Conservation (phyloP, 1,284 basidiomycete genomes). For the Ustilago curta region DNA sequence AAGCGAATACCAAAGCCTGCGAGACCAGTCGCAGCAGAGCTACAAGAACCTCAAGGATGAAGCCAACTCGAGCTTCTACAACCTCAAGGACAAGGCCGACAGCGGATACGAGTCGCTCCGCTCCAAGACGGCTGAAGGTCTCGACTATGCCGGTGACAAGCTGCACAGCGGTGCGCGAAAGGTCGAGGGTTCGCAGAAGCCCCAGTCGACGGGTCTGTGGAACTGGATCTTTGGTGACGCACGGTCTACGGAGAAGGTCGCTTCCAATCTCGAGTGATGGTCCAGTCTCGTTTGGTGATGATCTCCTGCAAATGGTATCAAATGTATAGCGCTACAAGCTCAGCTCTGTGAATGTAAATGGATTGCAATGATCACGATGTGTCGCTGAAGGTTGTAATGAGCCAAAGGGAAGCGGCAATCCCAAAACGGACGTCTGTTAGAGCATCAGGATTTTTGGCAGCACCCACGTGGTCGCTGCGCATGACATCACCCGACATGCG, state of each 20-base stretch:
- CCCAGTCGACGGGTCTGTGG: conserved; percentile 47
- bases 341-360: neutral
- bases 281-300: too few species aligned
- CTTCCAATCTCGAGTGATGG: conserved; percentile 41
- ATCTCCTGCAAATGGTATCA: neutral
- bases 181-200: conserved; percentile 38
- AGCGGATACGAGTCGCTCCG: conserved; percentile 36
- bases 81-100: conserved; percentile 40
- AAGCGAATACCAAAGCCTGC: conserved; percentile 28
- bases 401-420: too few species aligned
- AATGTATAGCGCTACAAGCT: neutral
- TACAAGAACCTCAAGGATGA: conserved; percentile 49
- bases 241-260: conserved; percentile 43
- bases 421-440: neutral
- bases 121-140: conserved; percentile 37
- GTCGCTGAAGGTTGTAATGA: neutral
- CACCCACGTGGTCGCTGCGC: conserved; percentile 10
- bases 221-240: conserved; percentile 52
- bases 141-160: conserved; percentile 49
- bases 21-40: conserved; percentile 34
- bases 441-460: neutral
- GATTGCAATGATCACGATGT: neutral
- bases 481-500: conserved; percentile 20
- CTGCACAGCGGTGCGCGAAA: conserved; percentile 41
- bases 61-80: conserved; percentile 34